Evolutionary conservation across 208 protist species (phyloP), one percentile per base, ranked within the genome.

Genomic region (Trypanosoma brucei): DNA sequence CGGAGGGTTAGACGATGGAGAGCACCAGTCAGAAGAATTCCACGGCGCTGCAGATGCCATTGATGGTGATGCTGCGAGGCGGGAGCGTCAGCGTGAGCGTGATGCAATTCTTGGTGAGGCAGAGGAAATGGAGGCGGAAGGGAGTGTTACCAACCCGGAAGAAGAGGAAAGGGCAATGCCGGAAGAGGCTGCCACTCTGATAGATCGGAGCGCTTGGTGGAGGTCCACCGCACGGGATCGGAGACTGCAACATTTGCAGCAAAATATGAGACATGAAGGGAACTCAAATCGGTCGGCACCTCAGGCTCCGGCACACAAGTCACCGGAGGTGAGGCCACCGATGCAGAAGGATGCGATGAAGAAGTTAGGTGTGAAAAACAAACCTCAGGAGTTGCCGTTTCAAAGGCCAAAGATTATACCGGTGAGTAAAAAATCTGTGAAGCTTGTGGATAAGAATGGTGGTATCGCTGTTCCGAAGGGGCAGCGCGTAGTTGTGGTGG

Each of bases 401-500:
- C 8, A 6, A 46, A 46, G 11, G 42, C 42, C 42, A 6, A 46
- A 46, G 42, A 46, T 46, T 31, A 7, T 22, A 22, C 50, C 6
- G 5, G 31, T 55, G 31, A 22, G 31, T 35, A 22, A 55, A 55
- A 34, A 22, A 55, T n/a, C 50, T 22, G 22, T 34, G 6, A 55
- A 55, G 50, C 5, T 35, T 35, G 50, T 35, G 31, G 14, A 31
- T 55, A 34, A 55, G 22, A 22, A 22, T 9, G 34, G 31, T 9
- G 54, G 39, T 44, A 22, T 9, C 7, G 54, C 7, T 44, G 6
- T 8, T 39, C 22, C 54, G 11, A 34, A 14, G 0, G 49, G 44
- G 14, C 65, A 53, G 2, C 55, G 57, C 3, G 69, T 58, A 34
- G 66, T 59, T 2, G 65, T 30, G 8, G 68, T 50, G 7, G 62